A percentile compares a stretch with the other conserved stretches of the same genome.
Evolutionary conservation across 2,329 filamentous ascomycete species (phyloP).

Genomic region (Sclerotinia trifoliorum): DNA sequence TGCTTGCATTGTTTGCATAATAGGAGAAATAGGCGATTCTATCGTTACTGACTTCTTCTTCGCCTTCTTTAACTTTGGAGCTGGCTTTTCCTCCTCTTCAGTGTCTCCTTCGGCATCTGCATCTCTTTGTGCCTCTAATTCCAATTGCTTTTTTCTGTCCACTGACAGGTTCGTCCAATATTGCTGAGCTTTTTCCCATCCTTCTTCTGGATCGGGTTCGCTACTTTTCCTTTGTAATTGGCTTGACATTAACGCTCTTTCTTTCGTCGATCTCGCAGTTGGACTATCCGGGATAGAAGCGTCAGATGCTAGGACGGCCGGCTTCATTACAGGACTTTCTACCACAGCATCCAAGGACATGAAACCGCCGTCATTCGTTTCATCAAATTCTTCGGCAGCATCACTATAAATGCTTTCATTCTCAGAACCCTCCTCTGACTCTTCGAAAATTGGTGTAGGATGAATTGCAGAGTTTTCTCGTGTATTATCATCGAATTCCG

Average conservation of each 20-base stretch:
- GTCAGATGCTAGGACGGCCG: constrained; percentile 30
- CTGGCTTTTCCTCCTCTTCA: constrained; percentile 44
- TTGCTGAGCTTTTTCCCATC: constrained; percentile 65
- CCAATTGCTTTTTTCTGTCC: constrained; percentile 59
- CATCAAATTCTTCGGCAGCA: constrained; percentile 68
- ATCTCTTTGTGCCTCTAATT: constrained; percentile 51
- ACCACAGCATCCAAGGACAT: constrained; percentile 72
- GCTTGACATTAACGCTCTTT: constrained; percentile 31
- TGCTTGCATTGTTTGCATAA: not conserved
- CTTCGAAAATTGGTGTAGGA: constrained; percentile 33
- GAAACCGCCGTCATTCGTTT: constrained; percentile 62
- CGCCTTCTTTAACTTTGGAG: constrained; percentile 31
- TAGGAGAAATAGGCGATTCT: not conserved
- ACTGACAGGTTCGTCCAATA: constrained; percentile 68
- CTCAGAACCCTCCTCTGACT: constrained; percentile 46
- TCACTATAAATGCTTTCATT: constrained; percentile 68
- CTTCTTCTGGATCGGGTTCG: constrained; percentile 32
- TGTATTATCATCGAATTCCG: constrained; percentile 27
- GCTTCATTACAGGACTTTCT: constrained; percentile 50
- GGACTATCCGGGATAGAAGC: constrained; percentile 35
- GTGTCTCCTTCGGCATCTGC: constrained; percentile 45
- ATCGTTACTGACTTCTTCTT: constrained; percentile 31
- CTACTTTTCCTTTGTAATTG: constrained; percentile 28
- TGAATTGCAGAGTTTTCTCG: constrained; percentile 44
- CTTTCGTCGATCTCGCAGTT: constrained; percentile 31